Percentiles rank a stretch among this genome's conserved stretches.
phyloP scores from a whole-genome alignment of 352 stramenopile species.

The Globisporangium takayamanum region DNA sequence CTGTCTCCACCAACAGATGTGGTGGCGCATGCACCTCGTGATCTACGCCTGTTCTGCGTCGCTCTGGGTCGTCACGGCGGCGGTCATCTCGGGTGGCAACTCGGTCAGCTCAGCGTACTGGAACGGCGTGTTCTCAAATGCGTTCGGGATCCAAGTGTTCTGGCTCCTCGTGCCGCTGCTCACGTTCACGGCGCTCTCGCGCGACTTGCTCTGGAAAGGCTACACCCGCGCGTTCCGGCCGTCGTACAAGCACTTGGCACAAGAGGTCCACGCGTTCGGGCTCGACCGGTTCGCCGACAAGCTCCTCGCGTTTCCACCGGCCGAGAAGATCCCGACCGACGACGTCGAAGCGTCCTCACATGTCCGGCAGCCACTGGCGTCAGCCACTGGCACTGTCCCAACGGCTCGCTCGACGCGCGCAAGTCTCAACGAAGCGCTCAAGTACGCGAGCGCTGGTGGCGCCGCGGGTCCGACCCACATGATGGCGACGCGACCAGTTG shows the following conservation, averaged over 20 bases:
- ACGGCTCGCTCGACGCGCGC: not conserved
- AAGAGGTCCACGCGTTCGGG: conserved; percentile 71
- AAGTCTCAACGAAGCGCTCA: conserved; percentile 11
- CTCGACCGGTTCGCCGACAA: conserved; percentile 57
- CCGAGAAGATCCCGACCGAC: conserved; percentile 55
- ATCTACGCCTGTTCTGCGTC: conserved; percentile 64
- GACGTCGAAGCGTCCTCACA: conserved; percentile 23
- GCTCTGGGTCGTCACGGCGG: conserved; percentile 68
- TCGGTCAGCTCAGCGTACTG: conserved; percentile 78
- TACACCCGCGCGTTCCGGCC: conserved; percentile 75
- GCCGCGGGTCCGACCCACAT: conserved; percentile 1
- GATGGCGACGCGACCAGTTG: conserved; percentile 18
- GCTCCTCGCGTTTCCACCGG: conserved; percentile 71
- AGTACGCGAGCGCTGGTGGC: conserved; percentile 14
- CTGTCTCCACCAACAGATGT: conserved; percentile 81
- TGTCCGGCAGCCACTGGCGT: not conserved
- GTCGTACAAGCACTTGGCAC: conserved; percentile 82
- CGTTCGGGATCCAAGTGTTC: conserved; percentile 61
- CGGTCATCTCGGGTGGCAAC: conserved; percentile 62
- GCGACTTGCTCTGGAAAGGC: conserved; percentile 81
- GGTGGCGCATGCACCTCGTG: conserved; percentile 62
- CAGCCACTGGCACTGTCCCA: not conserved
- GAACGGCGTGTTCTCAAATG: conserved; percentile 75
- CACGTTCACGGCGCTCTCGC: conserved; percentile 57
- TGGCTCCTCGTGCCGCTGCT: conserved; percentile 75